These are phyloP conservation scores for Flaveria bidentis DNA, from an alignment of 129 eudicot species.

Conservation along the genomic window DNA sequence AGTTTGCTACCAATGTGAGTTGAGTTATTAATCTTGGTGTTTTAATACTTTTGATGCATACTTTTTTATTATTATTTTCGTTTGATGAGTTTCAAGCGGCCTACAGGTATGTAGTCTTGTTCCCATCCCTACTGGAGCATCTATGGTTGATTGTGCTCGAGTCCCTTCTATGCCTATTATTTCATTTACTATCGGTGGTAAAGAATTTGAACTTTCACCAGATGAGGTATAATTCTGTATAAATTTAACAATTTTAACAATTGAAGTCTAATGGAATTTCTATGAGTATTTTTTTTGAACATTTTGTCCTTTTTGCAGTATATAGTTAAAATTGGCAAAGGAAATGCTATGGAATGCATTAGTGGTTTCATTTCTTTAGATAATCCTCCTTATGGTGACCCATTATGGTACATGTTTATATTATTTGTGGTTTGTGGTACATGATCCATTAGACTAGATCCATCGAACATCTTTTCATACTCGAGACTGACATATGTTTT, in stretches of 20 bases:
- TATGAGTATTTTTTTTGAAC: neutral
- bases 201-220: slow-evolving; percentile 31
- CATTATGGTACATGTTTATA: slow-evolving; percentile 41
- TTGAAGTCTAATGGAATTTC: too few species aligned
- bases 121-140: slow-evolving; percentile 22
- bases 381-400: slow-evolving; percentile 49
- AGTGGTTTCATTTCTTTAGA: slow-evolving; percentile 53
- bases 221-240: slow-evolving; percentile 20
- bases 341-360: slow-evolving; percentile 34
- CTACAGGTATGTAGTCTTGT: slow-evolving; percentile 26
- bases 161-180: slow-evolving; percentile 30
- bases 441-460: neutral
- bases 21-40: slow-evolving; percentile 4
- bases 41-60: neutral
- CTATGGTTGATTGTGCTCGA: slow-evolving; percentile 29
- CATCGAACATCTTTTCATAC: neutral
- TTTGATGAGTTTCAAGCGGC: neutral
- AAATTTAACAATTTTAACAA: neutral
- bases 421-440: too few species aligned
- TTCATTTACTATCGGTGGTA: slow-evolving; percentile 35
- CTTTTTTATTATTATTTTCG: neutral
- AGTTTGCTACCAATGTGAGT: neutral
- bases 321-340: slow-evolving; percentile 43
- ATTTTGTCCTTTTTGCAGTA: slow-evolving; percentile 28
- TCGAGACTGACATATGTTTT: neutral